These are phyloP conservation scores for Monascus ruber DNA, from an alignment of 2,329 filamentous ascomycete genomes.

Conservation along the genomic window DNA sequence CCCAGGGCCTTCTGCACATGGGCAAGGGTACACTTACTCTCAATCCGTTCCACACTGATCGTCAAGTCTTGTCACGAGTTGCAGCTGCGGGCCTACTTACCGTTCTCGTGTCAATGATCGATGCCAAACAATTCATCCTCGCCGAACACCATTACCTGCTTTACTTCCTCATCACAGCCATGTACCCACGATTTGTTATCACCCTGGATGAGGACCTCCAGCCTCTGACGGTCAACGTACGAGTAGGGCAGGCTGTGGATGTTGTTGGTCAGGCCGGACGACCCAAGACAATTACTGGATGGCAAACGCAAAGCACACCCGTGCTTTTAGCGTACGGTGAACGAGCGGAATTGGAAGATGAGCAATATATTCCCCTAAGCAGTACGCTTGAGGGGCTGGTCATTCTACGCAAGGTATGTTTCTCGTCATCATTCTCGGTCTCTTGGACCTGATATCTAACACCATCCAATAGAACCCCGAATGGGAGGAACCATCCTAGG, in stretches of 20 bases:
- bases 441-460: conserved; percentile 13
- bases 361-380: conserved; percentile 88
- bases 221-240: conserved; percentile 88
- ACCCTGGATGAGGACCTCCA: conserved; percentile 91
- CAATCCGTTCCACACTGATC: conserved; percentile 98
- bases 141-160: conserved; percentile 78
- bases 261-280: conserved; percentile 94
- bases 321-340: conserved; percentile 91
- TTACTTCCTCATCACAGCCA: conserved; percentile 92
- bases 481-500: conserved; percentile 31
- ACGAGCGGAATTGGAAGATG: conserved; percentile 90
- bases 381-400: conserved; percentile 89
- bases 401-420: conserved; percentile 80
- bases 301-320: conserved; percentile 99
- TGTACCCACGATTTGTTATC: conserved; percentile 92
- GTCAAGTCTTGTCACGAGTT: conserved; percentile 86
- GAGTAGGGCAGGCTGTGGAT: conserved; percentile 94
- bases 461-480: conserved; percentile 31
- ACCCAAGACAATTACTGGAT: conserved; percentile 97
- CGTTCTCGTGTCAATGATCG: conserved; percentile 85
- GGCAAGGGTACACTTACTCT: conserved; percentile 94
- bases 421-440: not conserved
- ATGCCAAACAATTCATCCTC: conserved; percentile 75
- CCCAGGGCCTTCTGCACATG: conserved; percentile 95
- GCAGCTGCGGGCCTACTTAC: conserved; percentile 80